These are phyloP conservation scores for Ophiostoma piceae DNA, from an alignment of 2,329 filamentous ascomycete genomes.

Conservation along the genomic window DNA sequence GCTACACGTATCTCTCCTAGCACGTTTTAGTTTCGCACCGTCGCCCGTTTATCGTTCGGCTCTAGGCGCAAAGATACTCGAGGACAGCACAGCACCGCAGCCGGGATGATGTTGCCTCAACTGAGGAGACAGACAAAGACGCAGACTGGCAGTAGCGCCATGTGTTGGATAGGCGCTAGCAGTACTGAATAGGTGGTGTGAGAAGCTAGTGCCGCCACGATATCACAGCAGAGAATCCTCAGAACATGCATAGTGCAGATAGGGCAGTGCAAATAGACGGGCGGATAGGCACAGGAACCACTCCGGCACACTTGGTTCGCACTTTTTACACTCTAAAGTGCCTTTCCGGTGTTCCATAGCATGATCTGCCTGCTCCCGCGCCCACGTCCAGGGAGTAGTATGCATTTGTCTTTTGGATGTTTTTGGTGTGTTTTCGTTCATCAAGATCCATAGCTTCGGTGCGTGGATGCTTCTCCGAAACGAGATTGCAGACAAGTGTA, in stretches of 20 bases:
- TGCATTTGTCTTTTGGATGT: background rate
- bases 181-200: background rate
- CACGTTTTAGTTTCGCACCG: background rate
- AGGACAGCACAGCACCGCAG: background rate
- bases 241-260: background rate
- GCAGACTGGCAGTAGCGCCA: background rate
- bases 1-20: background rate
- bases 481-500: background rate
- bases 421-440: background rate
- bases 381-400: background rate
- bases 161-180: background rate
- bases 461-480: conserved; percentile 2
- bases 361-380: conserved; percentile 3
- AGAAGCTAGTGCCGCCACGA: conserved; percentile 3
- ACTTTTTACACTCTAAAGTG: background rate
- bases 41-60: conserved; percentile 9
- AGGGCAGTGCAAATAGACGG: background rate
- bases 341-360: conserved; percentile 1
- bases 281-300: background rate
- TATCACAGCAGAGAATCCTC: background rate
- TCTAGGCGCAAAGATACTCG: conserved; percentile 1
- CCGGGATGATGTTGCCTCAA: background rate
- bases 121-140: background rate
- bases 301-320: background rate
- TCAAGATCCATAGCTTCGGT: conserved; percentile 2